phyloP scores from a whole-genome alignment of 768 basidiomycete genomes.

The Boletus pseudopeckii region DNA sequence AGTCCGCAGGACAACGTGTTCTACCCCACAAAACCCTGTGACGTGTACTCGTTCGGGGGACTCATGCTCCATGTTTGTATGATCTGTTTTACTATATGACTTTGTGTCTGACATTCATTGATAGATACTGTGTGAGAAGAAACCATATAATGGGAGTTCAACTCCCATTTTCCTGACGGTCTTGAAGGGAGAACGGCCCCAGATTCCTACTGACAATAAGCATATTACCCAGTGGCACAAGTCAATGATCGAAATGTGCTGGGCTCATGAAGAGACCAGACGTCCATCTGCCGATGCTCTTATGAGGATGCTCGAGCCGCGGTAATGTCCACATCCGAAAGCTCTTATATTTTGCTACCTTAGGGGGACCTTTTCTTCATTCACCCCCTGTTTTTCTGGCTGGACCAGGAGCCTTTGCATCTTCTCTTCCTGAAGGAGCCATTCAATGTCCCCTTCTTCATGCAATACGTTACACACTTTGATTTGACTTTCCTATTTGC shows the following conservation, averaged over 20 bases:
- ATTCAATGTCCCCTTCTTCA: neutral
- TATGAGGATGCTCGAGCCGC: neutral
- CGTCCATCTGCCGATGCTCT: conserved; percentile 19
- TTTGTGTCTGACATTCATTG: conserved; percentile 5
- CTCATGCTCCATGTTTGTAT: conserved; percentile 31
- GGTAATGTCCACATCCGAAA: neutral
- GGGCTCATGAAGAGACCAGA: conserved; percentile 11
- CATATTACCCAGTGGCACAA: conserved; percentile 1
- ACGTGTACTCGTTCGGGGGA: conserved; percentile 35
- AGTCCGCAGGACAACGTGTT: neutral
- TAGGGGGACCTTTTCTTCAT: too few relatives aligned
- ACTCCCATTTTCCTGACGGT: neutral
- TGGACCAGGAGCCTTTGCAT: neutral
- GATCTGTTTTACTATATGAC: neutral
- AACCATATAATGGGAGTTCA: conserved; percentile 11
- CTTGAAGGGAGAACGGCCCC: conserved; percentile 10
- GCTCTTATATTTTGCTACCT: neutral
- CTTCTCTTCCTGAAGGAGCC: too few relatives aligned
- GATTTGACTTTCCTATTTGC: neutral
- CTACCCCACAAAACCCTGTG: conserved; percentile 19
- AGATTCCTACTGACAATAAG: conserved; percentile 3
- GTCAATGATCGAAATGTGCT: conserved; percentile 15
- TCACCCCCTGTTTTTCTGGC: neutral
- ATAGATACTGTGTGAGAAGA: conserved; percentile 21
- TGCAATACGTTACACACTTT: neutral